Percentiles rank a stretch among this genome's conserved stretches.
phyloP scores from a whole-genome alignment of 495 filamentous ascomycete species.

The Penicillium canescens region DNA sequence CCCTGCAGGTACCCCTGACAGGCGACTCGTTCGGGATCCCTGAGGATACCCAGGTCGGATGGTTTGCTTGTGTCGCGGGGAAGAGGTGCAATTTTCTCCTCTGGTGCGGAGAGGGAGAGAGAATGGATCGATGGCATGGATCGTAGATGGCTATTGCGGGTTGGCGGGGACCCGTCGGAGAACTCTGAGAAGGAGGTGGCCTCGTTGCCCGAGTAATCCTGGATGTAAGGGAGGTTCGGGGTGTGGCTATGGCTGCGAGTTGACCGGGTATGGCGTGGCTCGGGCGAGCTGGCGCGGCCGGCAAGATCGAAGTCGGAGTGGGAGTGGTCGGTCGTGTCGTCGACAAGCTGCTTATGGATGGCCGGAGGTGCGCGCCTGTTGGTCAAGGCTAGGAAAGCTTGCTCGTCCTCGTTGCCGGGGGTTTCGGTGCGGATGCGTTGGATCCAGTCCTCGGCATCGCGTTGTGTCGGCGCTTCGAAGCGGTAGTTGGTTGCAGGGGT shows the following conservation, averaged over 20 bases:
- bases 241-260: slow-evolving; percentile 17
- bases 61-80: slow-evolving; percentile 58
- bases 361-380: slow-evolving; percentile 43
- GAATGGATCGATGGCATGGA: slow-evolving; percentile 38
- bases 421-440: slow-evolving; percentile 76
- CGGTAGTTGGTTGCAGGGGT: slow-evolving; percentile 89
- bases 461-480: slow-evolving; percentile 69
- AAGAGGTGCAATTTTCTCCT: slow-evolving; percentile 26
- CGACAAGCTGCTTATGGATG: slow-evolving; percentile 36
- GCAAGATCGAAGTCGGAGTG: slow-evolving; percentile 37
- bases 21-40: slow-evolving; percentile 73
- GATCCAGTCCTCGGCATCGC: slow-evolving; percentile 87
- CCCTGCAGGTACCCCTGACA: slow-evolving; percentile 91
- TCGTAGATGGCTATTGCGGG: slow-evolving; percentile 27
- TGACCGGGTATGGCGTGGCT: slow-evolving; percentile 37
- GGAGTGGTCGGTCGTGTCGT: slow-evolving; percentile 50
- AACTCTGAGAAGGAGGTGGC: slow-evolving; percentile 87
- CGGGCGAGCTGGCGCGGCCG: slow-evolving; percentile 46
- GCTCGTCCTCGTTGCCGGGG: slow-evolving; percentile 82
- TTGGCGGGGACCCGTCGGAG: slow-evolving; percentile 61
- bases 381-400: slow-evolving; percentile 62
- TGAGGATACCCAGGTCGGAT: slow-evolving; percentile 53
- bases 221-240: slow-evolving; percentile 48
- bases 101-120: slow-evolving; percentile 29
- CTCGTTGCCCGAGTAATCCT: slow-evolving; percentile 89